Base-by-base conservation (phyloP, 768 basidiomycete species). In the Pisolithus microcarpus region DNA sequence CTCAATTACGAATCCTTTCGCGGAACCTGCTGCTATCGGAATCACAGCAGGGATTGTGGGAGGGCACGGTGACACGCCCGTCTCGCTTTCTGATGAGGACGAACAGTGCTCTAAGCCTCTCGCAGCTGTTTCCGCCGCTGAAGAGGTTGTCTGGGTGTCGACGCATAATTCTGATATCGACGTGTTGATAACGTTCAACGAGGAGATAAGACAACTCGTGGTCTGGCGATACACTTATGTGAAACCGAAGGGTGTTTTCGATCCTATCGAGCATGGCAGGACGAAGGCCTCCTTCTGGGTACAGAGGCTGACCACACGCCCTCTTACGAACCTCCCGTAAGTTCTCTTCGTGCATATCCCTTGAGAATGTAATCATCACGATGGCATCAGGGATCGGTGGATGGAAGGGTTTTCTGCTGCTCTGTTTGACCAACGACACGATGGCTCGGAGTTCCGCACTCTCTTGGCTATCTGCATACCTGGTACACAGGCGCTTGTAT, bases 281-380 rank as follows among this genome's bases (percentile, higher is more conserved):
- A 84, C 87, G 80, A 80, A 79, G 48, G 77, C 85, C 1, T 73
- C 81, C 0, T 85, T 80, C 60, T 91, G 88, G 87, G 78, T 84
- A 66, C 80, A 89, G 56, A 74, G 68, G 46, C 55, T 91, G 15
- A 65, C 73, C 48, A 71, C 75, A 13, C 73, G 76, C 48, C 69
- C 76, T n/a, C 70, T 81, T 16, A 56, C 72, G 0, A 62, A 67
- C 43, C 60, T 60, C 40, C 76, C 79, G 88, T 89, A 61, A 70
- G 80, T 59, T 65, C 47, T 24, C 23, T 51, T 36, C 53, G 13
- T 26, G 0, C 45, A 39, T 24, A 30, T 43, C 18, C 16, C 42
- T 38, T 56, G 8, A 26, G 24, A 49, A 43, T 48, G 44, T 52
- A 46, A 51, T 31, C 34, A 40, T 30, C 26, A n/a, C 47, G 52